Conservation (phyloP, 495 filamentous ascomycete species). For the Daldinia childiae region DNA sequence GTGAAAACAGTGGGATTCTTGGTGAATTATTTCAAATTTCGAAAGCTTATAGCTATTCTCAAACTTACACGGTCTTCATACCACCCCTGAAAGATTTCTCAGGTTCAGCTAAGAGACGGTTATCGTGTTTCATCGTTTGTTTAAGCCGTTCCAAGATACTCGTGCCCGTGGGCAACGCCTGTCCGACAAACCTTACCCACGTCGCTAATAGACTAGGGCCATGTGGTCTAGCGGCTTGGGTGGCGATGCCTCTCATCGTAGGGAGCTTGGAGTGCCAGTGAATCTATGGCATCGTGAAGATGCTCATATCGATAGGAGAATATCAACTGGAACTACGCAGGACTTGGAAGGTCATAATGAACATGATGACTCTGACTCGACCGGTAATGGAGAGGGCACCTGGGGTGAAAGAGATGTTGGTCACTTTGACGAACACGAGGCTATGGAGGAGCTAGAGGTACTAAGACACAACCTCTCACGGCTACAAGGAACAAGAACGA, state of each 20-base stretch:
- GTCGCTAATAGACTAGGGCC: background rate
- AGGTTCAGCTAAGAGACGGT: background rate
- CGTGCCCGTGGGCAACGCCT: background rate
- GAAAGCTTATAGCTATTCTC: background rate
- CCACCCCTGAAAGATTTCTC: background rate
- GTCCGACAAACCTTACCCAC: background rate
- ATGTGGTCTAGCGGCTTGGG: slow-evolving; percentile 41
- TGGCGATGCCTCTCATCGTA: slow-evolving; percentile 28
- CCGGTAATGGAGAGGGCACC: slow-evolving; percentile 59
- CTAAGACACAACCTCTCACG: slow-evolving; percentile 71
- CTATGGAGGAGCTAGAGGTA: slow-evolving; percentile 77
- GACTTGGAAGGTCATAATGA: background rate
- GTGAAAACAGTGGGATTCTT: background rate
- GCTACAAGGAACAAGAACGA: slow-evolving; percentile 64
- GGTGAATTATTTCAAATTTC: background rate
- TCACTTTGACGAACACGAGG: slow-evolving; percentile 67
- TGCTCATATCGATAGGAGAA: slow-evolving; percentile 17
- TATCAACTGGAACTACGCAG: background rate
- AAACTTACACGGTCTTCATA: background rate
- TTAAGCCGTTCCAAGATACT: background rate
- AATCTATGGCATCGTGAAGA: slow-evolving; percentile 42
- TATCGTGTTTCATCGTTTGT: background rate
- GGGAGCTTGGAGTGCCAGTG: slow-evolving; percentile 28
- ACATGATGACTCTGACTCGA: background rate
- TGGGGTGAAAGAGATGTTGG: slow-evolving; percentile 81